These are phyloP conservation scores for Candolleomyces aberdarensis DNA, from an alignment of 768 basidiomycete species.

Conservation along the genomic window DNA sequence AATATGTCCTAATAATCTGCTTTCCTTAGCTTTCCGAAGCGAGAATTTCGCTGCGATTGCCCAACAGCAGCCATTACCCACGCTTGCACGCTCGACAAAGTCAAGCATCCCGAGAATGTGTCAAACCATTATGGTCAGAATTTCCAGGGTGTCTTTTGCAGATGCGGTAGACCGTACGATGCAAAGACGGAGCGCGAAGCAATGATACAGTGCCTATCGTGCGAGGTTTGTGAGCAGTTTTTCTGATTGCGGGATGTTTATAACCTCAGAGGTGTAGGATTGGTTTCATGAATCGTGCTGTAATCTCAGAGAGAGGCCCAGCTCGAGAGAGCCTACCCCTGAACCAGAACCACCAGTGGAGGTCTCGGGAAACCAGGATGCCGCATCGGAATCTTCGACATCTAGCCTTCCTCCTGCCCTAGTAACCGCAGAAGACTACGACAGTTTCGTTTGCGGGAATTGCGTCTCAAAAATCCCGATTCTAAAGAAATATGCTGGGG, in stretches of 20 bases:
- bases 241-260: neutral
- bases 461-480: slow-evolving; percentile 59
- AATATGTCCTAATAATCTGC: slow-evolving; percentile 7
- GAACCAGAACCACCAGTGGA: slow-evolving; percentile 13
- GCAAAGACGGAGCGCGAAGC: slow-evolving; percentile 72
- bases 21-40: slow-evolving; percentile 65
- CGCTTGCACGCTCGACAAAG: slow-evolving; percentile 60
- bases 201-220: slow-evolving; percentile 85
- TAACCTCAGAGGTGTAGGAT: slow-evolving; percentile 46
- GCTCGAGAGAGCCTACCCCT: slow-evolving; percentile 41
- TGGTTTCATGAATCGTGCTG: slow-evolving; percentile 93
- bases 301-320: slow-evolving; percentile 67
- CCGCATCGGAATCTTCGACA: slow-evolving; percentile 59
- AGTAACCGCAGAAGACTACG: slow-evolving; percentile 67
- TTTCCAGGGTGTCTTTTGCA: slow-evolving; percentile 68
- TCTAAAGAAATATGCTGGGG: slow-evolving; percentile 64
- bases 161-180: slow-evolving; percentile 72
- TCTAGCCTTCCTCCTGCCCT: slow-evolving; percentile 66
- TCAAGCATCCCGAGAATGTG: slow-evolving; percentile 50
- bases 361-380: slow-evolving; percentile 36
- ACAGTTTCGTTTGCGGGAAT: slow-evolving; percentile 66
- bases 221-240: slow-evolving; percentile 58
- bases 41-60: slow-evolving; percentile 82
- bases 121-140: slow-evolving; percentile 72
- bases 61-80: slow-evolving; percentile 63